Base-by-base conservation (phyloP, 2,329 filamentous ascomycete genomes). In the Camptophora hylomeconis region DNA sequence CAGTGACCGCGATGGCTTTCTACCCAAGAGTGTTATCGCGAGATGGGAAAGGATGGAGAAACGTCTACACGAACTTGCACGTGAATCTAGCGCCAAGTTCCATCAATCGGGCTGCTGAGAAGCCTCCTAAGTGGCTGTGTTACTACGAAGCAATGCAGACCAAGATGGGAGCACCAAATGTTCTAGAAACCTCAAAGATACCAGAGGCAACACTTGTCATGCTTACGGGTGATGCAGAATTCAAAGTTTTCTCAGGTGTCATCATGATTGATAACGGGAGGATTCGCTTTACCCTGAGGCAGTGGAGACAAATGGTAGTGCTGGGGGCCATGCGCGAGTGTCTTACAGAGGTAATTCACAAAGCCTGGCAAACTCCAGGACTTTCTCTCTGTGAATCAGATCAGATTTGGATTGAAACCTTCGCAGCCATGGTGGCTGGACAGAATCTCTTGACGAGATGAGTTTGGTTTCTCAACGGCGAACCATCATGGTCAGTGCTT, bases 61-160 rank as follows among this genome's bases (percentile, higher is more conserved):
- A 94, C 42, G 75, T 94, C 35, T 75, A 80, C 29, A 95, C 93
- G 57, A 94, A 92, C 50, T 87, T 95, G 53, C 69, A 72, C 24
- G 84, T 98, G 43, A 83, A 75, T 33, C 61, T 98, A 12, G 83
- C 92, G 42, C 80, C 84, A 1, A 80, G 78, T 1, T 92, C 83
- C 1, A 81, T 98, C 41, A 95, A 95, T 53, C 34, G 36, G 18
- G 22, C 26, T 12, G 18, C 10, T 19, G 8, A 7, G 6, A 42
- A 33, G 22, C 40, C 48, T 21, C 60, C 84, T 20, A 77, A 75
- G 47, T 95, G 82, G 74, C 60, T 98, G 24, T 89, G 81, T 1
- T 98, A 93, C 53, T 95, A 95, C 57, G 80, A 92, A 51, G 93
- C 95, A 40, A 92, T 95, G 82, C 86, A 94, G 53, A 79, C 80